These are phyloP conservation scores for Waitea zeae DNA, from an alignment of 1,284 basidiomycete species.

Conservation along the genomic window DNA sequence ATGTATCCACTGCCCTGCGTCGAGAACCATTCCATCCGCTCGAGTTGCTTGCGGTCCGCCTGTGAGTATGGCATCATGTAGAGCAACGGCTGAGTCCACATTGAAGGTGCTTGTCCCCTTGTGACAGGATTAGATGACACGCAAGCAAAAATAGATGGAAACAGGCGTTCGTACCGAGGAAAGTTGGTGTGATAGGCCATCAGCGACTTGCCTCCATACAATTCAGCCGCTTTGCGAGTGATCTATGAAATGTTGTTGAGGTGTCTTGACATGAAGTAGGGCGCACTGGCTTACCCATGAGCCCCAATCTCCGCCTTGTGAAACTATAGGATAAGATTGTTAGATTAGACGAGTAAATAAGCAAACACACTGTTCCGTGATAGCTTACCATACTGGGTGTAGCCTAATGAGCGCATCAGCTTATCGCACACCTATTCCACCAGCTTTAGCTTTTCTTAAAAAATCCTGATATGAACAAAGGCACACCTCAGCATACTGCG, in stretches of 20 bases:
- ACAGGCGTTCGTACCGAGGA: constrained; percentile 11
- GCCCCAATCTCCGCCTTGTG: constrained; percentile 31
- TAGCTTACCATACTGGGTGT: constrained; percentile 24
- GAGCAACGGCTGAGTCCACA: constrained; percentile 11
- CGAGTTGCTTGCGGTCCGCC: constrained; percentile 11
- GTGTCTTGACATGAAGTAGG: neutral
- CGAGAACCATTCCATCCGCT: constrained; percentile 8
- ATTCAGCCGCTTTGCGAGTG: constrained; percentile 11
- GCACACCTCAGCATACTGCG: constrained; percentile 13
- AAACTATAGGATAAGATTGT: constrained; percentile 12
- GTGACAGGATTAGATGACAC: neutral
- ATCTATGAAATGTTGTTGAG: constrained; percentile 10
- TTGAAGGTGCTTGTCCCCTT: constrained; percentile 10
- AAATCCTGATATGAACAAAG: neutral
- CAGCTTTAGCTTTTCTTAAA: neutral
- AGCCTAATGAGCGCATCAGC: constrained; percentile 26
- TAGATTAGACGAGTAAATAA: too few relatives aligned
- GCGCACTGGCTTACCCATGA: constrained; percentile 15
- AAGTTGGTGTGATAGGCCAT: constrained; percentile 21
- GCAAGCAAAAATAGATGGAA: neutral
- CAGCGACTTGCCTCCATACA: constrained; percentile 15
- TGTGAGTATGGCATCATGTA: constrained; percentile 12
- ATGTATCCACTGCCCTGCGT: constrained; percentile 14
- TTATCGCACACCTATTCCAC: constrained; percentile 18
- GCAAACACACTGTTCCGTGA: neutral